These are phyloP conservation scores for Trametes punicea DNA, from an alignment of 768 basidiomycete genomes.

Conservation along the genomic window DNA sequence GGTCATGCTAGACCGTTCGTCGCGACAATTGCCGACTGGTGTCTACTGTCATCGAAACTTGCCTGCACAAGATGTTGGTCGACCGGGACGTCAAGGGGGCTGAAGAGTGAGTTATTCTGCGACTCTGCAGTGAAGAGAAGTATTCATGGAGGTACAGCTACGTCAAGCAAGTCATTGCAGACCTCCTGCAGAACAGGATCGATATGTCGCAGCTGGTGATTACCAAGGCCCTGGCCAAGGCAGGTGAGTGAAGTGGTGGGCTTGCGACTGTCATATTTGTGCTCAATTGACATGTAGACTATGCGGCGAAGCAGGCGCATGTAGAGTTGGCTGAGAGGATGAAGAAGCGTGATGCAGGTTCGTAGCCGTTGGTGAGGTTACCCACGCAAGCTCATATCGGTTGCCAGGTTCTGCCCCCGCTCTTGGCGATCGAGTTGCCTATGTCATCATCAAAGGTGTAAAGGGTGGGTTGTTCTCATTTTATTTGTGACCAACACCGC, in stretches of 20 bases:
- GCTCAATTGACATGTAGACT: conserved; percentile 52
- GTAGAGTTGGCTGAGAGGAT: conserved; percentile 94
- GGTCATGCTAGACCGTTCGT: conserved; percentile 74
- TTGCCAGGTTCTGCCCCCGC: conserved; percentile 92
- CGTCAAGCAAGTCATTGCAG: conserved; percentile 89
- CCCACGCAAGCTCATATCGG: neutral
- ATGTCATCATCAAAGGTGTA: conserved; percentile 95
- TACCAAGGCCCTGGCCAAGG: conserved; percentile 93
- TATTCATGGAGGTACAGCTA: conserved; percentile 50
- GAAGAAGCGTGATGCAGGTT: conserved; percentile 91
- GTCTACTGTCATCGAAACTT: conserved; percentile 96
- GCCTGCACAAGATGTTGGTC: conserved; percentile 96
- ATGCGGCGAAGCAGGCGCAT: conserved; percentile 93
- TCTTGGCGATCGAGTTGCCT: conserved; percentile 97
- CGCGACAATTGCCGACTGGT: conserved; percentile 99
- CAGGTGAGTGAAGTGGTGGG: conserved; percentile 44
- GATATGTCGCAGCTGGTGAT: conserved; percentile 99
- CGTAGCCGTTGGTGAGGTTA: neutral
- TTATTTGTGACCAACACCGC: neutral
- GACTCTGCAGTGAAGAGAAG: neutral
- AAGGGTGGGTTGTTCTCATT: conserved; percentile 55
- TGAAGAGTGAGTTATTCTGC: conserved; percentile 63
- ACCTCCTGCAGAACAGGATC: conserved; percentile 92
- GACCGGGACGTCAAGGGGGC: conserved; percentile 92
- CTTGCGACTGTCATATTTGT: neutral